Evolutionary conservation across 495 filamentous ascomycete genomes (phyloP).

Genomic region (Talaromyces thailandensis): DNA sequence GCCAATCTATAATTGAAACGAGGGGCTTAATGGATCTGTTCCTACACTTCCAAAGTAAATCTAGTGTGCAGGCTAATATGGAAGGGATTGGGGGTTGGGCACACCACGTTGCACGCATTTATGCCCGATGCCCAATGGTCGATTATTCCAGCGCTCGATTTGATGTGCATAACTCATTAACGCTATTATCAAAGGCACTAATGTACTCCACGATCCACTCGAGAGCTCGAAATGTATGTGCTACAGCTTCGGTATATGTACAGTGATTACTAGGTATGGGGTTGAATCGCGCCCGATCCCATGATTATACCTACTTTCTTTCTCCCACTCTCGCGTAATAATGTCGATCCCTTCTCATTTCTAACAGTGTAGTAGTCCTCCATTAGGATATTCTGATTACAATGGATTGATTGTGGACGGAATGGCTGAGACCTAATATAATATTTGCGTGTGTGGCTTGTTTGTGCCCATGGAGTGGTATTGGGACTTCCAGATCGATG

Average conservation of each 20-base stretch:
- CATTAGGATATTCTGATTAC: not conserved
- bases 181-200: not conserved
- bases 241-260: not conserved
- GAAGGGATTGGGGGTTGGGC: constrained; percentile 2
- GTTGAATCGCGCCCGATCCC: not conserved
- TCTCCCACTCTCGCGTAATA: not conserved
- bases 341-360: not conserved
- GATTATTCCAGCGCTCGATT: not conserved
- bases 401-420: not conserved
- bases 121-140: constrained; percentile 7
- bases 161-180: not conserved
- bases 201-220: constrained; percentile 1
- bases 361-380: not conserved
- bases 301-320: not conserved
- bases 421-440: not conserved
- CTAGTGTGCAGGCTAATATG: not conserved
- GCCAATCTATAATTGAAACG: not conserved
- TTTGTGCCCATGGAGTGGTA: not conserved
- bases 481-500: not conserved
- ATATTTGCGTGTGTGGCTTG: not conserved
- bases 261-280: not conserved
- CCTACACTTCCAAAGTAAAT: not conserved
- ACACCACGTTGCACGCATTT: constrained; percentile 6
- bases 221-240: not conserved
- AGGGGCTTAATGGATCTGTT: too few species aligned